Base-by-base conservation (phyloP, 2,329 filamentous ascomycete species). In the Grosmannia clavigera region DNA sequence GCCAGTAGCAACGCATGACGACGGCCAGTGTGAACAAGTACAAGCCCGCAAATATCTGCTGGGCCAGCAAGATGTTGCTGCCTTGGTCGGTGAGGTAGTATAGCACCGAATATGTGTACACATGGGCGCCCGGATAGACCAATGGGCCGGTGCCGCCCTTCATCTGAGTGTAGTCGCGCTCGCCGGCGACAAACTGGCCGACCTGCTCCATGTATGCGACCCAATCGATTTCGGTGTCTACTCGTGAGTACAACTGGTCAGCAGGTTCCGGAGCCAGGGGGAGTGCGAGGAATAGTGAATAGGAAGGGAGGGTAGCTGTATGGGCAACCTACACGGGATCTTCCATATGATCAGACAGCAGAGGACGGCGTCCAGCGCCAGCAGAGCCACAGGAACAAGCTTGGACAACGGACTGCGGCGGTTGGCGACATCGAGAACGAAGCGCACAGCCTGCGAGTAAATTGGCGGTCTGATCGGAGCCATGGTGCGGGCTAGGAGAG, bases 171-270 rank as follows among this genome's bases (percentile, higher is more conserved):
- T 99, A 99, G 73, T 96, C 87, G 70, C 88, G 84, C 76, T 97
- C 92, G 68, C 94, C 94, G 22, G 82, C 79, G 54, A 92, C 75
- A 68, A 87, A 94, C 66, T 92, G 85, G 50, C 81, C 75, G 53
- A 97, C 80, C 69, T 99, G 94, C 71, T 96, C 82, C 92, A 99
- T 97, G 73, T 99, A 99, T 0, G 94, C 90, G 61, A 81, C 81
- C 92, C 92, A 99, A 74, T 99, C 94, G 69, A 99, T 99, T 73
- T 99, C 94, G 52, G 94, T 99, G 71, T 99, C 94, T 80, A 27
- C 50, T 10, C 33, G 25, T 14, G 14, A 1, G 50, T 52, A 10
- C 27, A 29, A 29, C 11, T 12, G 25, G 27, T 19, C 25, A 52
- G 31, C 3, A 22, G 31, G 16, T n/a, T 12, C 27, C 10, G 19